Base-by-base conservation (phyloP, 2,329 filamentous ascomycete genomes). In the Sporothrix luriei region DNA sequence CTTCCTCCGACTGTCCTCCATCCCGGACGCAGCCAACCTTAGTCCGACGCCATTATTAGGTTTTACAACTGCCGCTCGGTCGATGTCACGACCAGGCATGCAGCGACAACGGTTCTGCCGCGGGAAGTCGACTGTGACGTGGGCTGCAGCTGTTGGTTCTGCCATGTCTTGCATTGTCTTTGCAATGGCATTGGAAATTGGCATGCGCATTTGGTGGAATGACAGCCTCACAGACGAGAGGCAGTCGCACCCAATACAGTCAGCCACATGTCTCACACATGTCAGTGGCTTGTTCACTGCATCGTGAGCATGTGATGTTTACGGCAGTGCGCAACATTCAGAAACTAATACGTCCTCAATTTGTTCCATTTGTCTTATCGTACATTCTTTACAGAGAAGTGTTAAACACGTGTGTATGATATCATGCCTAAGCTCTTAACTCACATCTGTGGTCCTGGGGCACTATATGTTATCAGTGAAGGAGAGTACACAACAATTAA, bases 201-300 rank as follows among this genome's bases (percentile, higher is more conserved):
- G 24, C 52, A 55, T 55, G 24, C 52, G n/a, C 51, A 54, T 26
- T 24, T 9, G 61, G 19, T 40, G 11, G n/a, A 33, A 21, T 46
- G 2, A 46, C 10, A 46, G 38, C 57, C 57, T 62, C 57, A 16
- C 57, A 21, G 61, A 64, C 21, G n/a, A 61, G n/a, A 46, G n/a
- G 21, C 13, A 29, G 24, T 64, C 43, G 16, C 43, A 29, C 49
- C n/a, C 38, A 43, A 43, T 14, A 43, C 4, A 24, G 57, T 33
- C 38, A 64, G 24, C 61, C 43, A 64, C 61, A 29, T 64, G 61
- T 49, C 61, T 64, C 43, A 49, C 43, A 48, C 43, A 64, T 64
- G 59, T 48, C 40, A 46, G 40, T 64, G 59, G 33, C 38, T 61
- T 46, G n/a, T 26, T n/a, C 57, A 24, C n/a, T 61, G 19, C 11